Conservation (phyloP, 495 filamentous ascomycete genomes). For the Penicillium chermesinum region DNA sequence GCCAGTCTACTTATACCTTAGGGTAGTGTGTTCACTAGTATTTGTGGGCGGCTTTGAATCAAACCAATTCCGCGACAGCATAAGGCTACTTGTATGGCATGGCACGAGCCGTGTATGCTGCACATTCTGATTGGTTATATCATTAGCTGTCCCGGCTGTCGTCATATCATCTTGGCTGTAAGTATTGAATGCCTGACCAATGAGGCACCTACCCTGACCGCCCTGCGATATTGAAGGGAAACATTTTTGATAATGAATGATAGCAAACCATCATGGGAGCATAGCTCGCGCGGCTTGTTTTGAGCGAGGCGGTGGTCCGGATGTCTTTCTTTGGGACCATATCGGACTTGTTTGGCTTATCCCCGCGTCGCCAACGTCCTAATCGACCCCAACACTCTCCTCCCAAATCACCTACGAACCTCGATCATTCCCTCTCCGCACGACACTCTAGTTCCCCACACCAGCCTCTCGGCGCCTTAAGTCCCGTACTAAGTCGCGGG, state of each 20-base stretch:
- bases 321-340: constrained; percentile 21
- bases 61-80: constrained; percentile 1
- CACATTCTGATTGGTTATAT: too few species aligned
- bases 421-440: constrained; percentile 3
- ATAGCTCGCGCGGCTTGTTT: constrained; percentile 6
- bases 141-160: not conserved
- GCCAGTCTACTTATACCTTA: constrained; percentile 3
- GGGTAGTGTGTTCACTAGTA: constrained; percentile 1
- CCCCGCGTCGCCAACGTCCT: constrained; percentile 17
- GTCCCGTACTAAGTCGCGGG: not conserved
- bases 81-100: too few species aligned
- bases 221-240: constrained; percentile 16
- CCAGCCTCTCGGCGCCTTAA: not conserved
- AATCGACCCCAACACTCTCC: constrained; percentile 15
- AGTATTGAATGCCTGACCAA: constrained; percentile 7
- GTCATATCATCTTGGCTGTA: not conserved
- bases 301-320: constrained; percentile 6
- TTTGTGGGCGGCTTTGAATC: constrained; percentile 11
- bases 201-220: constrained; percentile 18
- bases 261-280: constrained; percentile 14
- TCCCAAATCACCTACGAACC: not conserved
- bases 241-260: constrained; percentile 1
- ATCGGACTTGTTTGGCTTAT: constrained; percentile 12
- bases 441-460: constrained; percentile 5
- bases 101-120: too few species aligned